phyloP scores from a whole-genome alignment of 2,329 filamentous ascomycete species.

The Xylaria sp. region DNA sequence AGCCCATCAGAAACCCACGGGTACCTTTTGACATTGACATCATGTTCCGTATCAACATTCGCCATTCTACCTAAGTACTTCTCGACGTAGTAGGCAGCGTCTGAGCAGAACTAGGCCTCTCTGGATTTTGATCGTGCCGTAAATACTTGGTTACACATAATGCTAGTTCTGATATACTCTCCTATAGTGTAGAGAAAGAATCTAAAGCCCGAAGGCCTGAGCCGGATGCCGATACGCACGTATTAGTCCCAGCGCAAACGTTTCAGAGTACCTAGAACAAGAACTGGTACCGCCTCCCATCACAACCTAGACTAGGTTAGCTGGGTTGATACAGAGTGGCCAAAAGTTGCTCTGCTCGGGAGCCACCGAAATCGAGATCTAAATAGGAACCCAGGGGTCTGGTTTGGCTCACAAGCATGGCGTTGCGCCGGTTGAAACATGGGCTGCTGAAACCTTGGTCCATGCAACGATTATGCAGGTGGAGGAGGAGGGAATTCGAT shows the following conservation, averaged over 20 bases:
- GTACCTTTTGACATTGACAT: no score
- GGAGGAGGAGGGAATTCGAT: background rate
- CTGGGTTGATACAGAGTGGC: background rate
- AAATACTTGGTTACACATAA: background rate
- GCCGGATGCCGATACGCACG: background rate
- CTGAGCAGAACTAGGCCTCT: no score
- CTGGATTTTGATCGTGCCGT: background rate
- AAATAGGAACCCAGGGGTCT: constrained; percentile 8
- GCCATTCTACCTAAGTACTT: no score
- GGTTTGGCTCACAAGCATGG: constrained; percentile 12
- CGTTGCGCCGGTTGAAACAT: background rate
- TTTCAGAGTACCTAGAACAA: background rate
- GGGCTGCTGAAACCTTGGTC: constrained; percentile 10
- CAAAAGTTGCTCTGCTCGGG: background rate
- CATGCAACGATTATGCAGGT: constrained; percentile 19
- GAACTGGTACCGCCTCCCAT: background rate
- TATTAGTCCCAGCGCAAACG: background rate
- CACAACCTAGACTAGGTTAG: background rate
- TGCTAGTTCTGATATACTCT: background rate
- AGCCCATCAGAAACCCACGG: no score
- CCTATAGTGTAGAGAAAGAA: background rate
- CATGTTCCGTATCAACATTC: no score
- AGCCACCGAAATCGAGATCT: background rate
- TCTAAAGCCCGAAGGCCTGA: background rate
- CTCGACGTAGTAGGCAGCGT: no score